Evolutionary conservation across 441 rosid genomes (phyloP), one percentile per base, ranked within the genome.

Genomic region (Populus trichocarpa): DNA sequence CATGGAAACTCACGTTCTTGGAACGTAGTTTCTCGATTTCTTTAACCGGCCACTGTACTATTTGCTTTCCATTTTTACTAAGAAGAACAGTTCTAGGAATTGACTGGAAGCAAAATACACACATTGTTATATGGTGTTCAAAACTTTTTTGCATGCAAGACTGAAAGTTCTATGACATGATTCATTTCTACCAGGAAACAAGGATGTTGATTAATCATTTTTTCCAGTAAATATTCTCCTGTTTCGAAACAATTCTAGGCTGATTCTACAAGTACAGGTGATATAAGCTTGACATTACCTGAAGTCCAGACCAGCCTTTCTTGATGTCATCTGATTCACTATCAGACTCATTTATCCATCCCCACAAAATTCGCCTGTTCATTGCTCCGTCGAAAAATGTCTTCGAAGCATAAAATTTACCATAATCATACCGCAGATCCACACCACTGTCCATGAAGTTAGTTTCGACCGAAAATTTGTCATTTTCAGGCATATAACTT

Each of bases 321-420:
- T 30, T 33, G 32, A 68, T 30, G 35, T 68, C 71, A 16, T 28
- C 38, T 28, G 20, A 30, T 68, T 30, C 71, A 8, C 40, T 68
- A 18, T 68, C 71, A 68, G 71, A 28, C 40, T 68, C 71, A 14
- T 20, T 20, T 28, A 68, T 68, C 71, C 71, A 68, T 14, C 71
- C 71, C 71, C 71, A 68, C 71, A 68, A 32, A 8, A 68, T 30
- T 28, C 93, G 22, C 81, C 70, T 68, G 40, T 28, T 33, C 35
- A 28, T 68, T 0, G 14, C 35, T 2, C 35, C 10, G 35, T 68
- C 71, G 11, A 25, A 68, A 30, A 68, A 68, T 13, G 71, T 68
- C 71, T 68, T 68, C 0, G 71, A 68, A 18, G 71, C 71, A 68
- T 68, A 68, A 36, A 28, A 68, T 68, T 16, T 32, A 5, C 71